phyloP scores from a whole-genome alignment of 225 moss, liverwort and hornwort species.

The Straminergon stramineum region DNA sequence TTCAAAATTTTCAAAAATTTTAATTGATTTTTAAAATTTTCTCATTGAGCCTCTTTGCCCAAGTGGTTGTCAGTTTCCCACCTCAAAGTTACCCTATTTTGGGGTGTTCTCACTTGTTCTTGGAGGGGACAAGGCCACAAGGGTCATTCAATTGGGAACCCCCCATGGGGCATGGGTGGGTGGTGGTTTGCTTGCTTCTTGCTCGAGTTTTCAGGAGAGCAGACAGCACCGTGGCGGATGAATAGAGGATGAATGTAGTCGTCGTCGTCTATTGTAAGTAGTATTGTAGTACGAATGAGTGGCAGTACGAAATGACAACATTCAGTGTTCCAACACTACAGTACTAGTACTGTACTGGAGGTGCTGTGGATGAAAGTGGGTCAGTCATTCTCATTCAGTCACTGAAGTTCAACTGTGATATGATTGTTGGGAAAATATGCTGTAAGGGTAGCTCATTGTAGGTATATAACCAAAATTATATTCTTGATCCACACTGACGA shows the following conservation, averaged over 20 bases:
- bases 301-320: not conserved
- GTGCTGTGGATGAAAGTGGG: not conserved
- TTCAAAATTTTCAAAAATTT: no score
- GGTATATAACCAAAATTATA: not conserved
- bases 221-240: not conserved
- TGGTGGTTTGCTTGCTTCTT: not conserved
- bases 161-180: not conserved
- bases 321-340: not conserved
- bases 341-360: not conserved
- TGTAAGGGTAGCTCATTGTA: not conserved
- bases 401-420: not conserved
- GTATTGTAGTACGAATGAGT: no score
- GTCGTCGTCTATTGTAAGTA: no score
- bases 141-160: not conserved
- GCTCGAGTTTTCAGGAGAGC: not conserved
- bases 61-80: not conserved
- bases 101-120: not conserved
- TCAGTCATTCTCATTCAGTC: not conserved
- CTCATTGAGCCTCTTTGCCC: not conserved
- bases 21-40: no score
- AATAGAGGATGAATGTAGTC: not conserved
- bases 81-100: not conserved
- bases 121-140: not conserved
- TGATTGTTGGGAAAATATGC: not conserved
- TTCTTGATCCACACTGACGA: not conserved